Base-by-base conservation (phyloP, 78 protist species). In the Dictyostelium brefeldianum region DNA sequence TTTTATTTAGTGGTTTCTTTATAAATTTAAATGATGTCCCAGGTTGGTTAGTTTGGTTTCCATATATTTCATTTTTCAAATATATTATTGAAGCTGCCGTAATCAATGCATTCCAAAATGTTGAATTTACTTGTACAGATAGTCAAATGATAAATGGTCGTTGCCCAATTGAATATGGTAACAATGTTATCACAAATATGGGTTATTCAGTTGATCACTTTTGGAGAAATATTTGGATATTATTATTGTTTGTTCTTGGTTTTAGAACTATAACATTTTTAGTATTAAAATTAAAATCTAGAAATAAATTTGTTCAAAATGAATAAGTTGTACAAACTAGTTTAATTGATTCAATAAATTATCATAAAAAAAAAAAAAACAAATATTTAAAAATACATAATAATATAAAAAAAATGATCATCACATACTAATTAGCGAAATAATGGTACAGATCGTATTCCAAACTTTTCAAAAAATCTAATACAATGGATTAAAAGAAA, bases 1-100 rank as follows among this genome's bases (percentile, higher is more conserved):
- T 81, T 56, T 53, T 91, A 20, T 91, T 91, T 67, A 50, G 78
- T 81, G 95, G 90, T 22, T 91, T 91, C 95, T 91, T 91, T 43
- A 50, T 91, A 2, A 83, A 81, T 51, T 47, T 78, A n/a, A 80
- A 77, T 20, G 90, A 91, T 65, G 51, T 91, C 7, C 83, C 90
- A 48, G 95, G 95, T 53, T 91, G 89, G 91, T 17, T 90, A 1
- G 74, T 31, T 47, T 46, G 77, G 74, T 46, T 73, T 36, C 84
- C 81, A 14, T 81, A 81, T 15, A 78, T 80, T 9, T 67, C 81
- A 6, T 89, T 71, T 74, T 80, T 81, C 64, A 79, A 53, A 50
- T 80, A 81, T 70, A 50, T 80, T 10, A 79, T 89, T 47, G 89
- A 79, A 79, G 81, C 83, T 0, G 81, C 75, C 1, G 89, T 83